phyloP scores from a whole-genome alignment of 441 rosid genomes.

The Lagerstroemia fauriei region DNA sequence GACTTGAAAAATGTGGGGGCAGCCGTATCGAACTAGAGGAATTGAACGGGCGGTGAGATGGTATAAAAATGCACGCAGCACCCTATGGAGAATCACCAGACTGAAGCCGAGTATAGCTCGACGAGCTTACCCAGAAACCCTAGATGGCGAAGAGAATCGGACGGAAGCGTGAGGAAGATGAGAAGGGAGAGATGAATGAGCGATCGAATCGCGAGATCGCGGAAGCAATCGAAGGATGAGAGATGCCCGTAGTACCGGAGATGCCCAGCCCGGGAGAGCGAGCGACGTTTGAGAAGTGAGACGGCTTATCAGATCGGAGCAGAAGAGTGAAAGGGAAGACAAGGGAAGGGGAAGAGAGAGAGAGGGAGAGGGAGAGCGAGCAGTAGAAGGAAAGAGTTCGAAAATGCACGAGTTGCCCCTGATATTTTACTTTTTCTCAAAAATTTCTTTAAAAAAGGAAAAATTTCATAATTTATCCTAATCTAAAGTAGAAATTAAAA shows the following conservation, averaged over 20 bases:
- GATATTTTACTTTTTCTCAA: background rate
- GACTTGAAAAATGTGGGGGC: background rate
- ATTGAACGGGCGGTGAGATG: background rate
- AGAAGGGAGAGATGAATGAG: background rate
- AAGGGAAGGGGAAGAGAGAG: background rate
- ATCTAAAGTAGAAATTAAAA: background rate
- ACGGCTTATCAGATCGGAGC: constrained; percentile 38
- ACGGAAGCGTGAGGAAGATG: background rate
- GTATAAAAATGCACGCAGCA: background rate
- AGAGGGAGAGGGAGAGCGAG: background rate
- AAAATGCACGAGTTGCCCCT: constrained; percentile 1
- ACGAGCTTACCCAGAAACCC: constrained; percentile 6
- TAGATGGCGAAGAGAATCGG: constrained; percentile 7
- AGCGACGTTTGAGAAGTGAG: background rate
- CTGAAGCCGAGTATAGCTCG: background rate
- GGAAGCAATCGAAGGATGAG: background rate
- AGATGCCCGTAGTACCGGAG: background rate
- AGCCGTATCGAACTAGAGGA: background rate
- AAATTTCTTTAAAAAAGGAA: background rate
- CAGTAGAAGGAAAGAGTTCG: background rate
- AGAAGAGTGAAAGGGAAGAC: constrained; percentile 20
- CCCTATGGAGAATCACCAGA: background rate
- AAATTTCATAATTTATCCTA: background rate
- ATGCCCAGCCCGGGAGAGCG: background rate
- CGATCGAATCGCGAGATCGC: constrained; percentile 8